A percentile compares a stretch with the other conserved stretches of the same genome.
phyloP scores from a whole-genome alignment of 78 protist genomes.

The Isochrysis galbana region DNA sequence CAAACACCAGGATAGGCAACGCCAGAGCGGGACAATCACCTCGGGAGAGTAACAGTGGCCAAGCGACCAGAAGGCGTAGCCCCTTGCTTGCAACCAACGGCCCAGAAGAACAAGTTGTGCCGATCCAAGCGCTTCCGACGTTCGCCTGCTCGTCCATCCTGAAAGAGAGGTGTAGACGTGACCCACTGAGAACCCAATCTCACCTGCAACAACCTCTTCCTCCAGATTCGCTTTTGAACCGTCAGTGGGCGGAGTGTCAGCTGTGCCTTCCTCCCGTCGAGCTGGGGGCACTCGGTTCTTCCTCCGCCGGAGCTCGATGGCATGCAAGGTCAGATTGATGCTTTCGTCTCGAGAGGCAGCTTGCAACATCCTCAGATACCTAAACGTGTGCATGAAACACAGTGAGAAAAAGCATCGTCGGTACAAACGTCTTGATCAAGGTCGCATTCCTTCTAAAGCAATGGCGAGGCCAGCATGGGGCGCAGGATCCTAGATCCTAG shows the following conservation, averaged over 20 bases:
- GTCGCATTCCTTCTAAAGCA: too few relatives aligned
- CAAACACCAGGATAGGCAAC: too few relatives aligned
- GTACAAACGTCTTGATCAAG: too few relatives aligned
- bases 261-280: too few relatives aligned
- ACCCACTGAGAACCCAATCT: background rate
- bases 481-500: too few relatives aligned
- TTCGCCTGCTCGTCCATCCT: background rate
- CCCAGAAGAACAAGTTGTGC: background rate
- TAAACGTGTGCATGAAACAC: too few relatives aligned
- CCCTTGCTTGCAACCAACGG: background rate
- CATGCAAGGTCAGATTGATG: background rate
- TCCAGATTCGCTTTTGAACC: background rate
- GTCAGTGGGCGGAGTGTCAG: too few relatives aligned
- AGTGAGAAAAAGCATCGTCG: too few relatives aligned
- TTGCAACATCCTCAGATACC: background rate
- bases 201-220: background rate
- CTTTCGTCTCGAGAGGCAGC: background rate
- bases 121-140: background rate
- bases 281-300: too few relatives aligned
- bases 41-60: slow-evolving; percentile 11
- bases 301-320: too few relatives aligned
- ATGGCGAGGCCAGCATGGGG: too few relatives aligned
- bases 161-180: background rate
- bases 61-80: background rate
- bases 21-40: too few relatives aligned